Base-by-base conservation (phyloP, 1,139 yeast genomes). In the Geotrichum phurueaensis region DNA sequence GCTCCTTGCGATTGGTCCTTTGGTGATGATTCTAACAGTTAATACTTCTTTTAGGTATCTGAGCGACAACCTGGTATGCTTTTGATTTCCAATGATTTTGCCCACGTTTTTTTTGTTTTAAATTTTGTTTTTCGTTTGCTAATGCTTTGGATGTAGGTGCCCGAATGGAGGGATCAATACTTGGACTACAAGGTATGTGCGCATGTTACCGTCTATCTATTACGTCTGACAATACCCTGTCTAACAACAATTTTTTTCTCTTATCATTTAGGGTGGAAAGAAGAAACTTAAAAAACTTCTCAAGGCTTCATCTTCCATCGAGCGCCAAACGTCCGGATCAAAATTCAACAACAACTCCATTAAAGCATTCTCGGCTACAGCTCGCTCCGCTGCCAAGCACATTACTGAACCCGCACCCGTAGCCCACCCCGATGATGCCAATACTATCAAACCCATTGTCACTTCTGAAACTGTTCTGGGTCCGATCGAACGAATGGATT, bases 131-230 rank as follows among this genome's bases (percentile, higher is more conserved):
- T 31, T 18, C 39, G 25, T 47, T 60, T 60, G 54, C 52, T n/a
- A 54, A 29, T 5, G 25, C 51, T 43, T 58, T 45, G 82, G 54
- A 82, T 83, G 36, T 74, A 83, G 64, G 89, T 89, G 6, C 96
- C 96, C 1, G 97, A 90, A 72, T 90, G 97, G 97, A 80, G 84
- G 67, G 84, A 83, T 63, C 91, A 87, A 70, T 90, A 91, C 68
- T 77, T 91, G 50, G 85, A 89, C 72, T 91, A 91, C 70, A 86
- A 86, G 70, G 75, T 75, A 29, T 55, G 69, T 47, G 12, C 27
- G 7, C 20, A 33, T 10, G 15, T 13, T 7, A 39, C 47, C 47
- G 2, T 12, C 23, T 20, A 20, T 13, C 25, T 22, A 18, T 7
- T 22, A 13, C 4, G 13, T 22, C 12, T 25, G 29, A 15, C 7